Evolutionary conservation across 768 basidiomycete species (phyloP).

Genomic region (Erythrobasidium yunnanense): DNA sequence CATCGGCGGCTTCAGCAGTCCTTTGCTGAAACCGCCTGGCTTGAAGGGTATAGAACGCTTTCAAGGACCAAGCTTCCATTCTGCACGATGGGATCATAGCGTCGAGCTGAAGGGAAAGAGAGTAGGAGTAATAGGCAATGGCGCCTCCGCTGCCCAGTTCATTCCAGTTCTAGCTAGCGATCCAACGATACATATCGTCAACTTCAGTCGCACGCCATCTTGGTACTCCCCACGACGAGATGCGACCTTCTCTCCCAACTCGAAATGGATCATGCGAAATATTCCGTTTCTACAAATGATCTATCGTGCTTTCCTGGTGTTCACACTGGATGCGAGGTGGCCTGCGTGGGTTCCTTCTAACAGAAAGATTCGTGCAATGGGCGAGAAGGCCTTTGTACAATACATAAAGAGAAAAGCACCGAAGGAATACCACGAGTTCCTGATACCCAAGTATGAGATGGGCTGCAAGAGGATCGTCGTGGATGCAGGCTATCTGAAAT

Average conservation of each 20-base stretch:
- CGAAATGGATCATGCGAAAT: not conserved
- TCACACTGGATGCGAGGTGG: not conserved
- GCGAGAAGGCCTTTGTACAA: not conserved
- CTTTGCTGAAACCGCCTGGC: conserved; percentile 51
- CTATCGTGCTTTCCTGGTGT: not conserved
- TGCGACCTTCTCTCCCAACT: not conserved
- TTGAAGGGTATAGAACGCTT: conserved; percentile 53
- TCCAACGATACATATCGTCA: conserved; percentile 28
- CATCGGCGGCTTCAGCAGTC: conserved; percentile 25
- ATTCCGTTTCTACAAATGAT: not conserved
- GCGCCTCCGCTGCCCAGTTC: conserved; percentile 30
- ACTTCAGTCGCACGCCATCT: conserved; percentile 13
- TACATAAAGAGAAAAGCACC: conserved; percentile 28
- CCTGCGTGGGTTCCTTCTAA: conserved; percentile 16
- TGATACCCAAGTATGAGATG: conserved; percentile 15
- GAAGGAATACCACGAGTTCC: conserved; percentile 33
- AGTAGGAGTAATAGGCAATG: conserved; percentile 38
- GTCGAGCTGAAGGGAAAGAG: conserved; percentile 38
- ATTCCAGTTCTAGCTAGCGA: conserved; percentile 30
- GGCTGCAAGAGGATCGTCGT: not conserved
- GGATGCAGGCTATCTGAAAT: conserved; percentile 25
- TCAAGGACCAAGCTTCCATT: conserved; percentile 53
- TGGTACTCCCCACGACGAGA: conserved; percentile 9
- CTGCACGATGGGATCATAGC: conserved; percentile 50
- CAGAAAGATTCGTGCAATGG: not conserved